Evolutionary conservation across 2,329 filamentous ascomycete genomes (phyloP).

Genomic region (Diaporthe australafricana): DNA sequence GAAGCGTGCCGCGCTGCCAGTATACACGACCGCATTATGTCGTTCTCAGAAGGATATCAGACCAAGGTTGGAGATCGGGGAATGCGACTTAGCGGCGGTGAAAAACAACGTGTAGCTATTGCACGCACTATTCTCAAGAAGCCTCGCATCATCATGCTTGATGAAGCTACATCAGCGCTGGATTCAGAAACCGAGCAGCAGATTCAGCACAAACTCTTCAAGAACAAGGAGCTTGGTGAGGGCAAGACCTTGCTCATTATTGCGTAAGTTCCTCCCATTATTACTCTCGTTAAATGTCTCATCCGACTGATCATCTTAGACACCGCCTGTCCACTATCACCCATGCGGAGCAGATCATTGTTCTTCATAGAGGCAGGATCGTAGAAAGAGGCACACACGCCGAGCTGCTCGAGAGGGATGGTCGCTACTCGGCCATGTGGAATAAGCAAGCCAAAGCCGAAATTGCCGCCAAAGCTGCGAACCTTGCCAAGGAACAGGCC

Average conservation of each 20-base stretch:
- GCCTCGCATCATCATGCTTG: conserved; percentile 76
- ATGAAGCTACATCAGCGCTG: conserved; percentile 79
- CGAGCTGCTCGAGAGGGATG: conserved; percentile 76
- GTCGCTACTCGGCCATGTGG: conserved; percentile 89
- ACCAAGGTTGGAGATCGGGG: conserved; percentile 66
- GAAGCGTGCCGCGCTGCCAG: conserved; percentile 64
- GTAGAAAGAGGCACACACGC: conserved; percentile 83
- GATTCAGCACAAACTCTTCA: conserved; percentile 77
- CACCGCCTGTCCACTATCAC: conserved; percentile 89
- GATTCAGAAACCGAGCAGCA: conserved; percentile 70
- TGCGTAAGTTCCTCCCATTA: conserved; percentile 68
- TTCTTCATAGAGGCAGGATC: conserved; percentile 81
- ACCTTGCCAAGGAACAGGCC: conserved; percentile 54
- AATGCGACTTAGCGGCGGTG: conserved; percentile 68
- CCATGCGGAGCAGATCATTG: conserved; percentile 86
- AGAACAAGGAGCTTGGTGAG: conserved; percentile 70
- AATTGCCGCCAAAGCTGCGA: conserved; percentile 72
- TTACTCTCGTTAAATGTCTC: neutral
- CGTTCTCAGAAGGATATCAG: conserved; percentile 64
- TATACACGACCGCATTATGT: conserved; percentile 65
- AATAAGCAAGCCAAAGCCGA: conserved; percentile 87
- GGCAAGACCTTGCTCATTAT: conserved; percentile 96
- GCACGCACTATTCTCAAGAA: conserved; percentile 76
- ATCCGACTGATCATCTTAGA: conserved; percentile 50
- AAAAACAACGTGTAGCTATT: conserved; percentile 70